phyloP scores from a whole-genome alignment of 1,139 yeast genomes.

The Groenewaldozyma auringiensis region DNA sequence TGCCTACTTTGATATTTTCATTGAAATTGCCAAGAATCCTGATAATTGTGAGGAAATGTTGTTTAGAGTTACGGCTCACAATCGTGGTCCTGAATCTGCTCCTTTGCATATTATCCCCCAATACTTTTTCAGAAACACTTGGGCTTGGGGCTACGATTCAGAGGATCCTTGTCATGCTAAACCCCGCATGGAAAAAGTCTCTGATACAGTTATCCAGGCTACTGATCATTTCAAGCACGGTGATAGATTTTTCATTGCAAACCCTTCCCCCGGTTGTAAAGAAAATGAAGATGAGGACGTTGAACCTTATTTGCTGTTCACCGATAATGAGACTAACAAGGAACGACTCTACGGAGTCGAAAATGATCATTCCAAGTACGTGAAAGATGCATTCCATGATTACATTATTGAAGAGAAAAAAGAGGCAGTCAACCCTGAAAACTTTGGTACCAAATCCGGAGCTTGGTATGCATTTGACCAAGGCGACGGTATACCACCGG shows the following conservation, averaged over 20 bases:
- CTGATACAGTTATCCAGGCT: slow-evolving; percentile 42
- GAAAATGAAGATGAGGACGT: slow-evolving; percentile 54
- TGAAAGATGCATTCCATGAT: slow-evolving; percentile 91
- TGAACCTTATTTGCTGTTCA: slow-evolving; percentile 69
- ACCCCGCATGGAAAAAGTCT: slow-evolving; percentile 9
- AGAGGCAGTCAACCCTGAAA: slow-evolving; percentile 60
- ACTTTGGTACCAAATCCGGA: slow-evolving; percentile 65
- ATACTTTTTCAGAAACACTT: slow-evolving; percentile 77
- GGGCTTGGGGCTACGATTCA: slow-evolving; percentile 67
- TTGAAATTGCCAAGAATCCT: slow-evolving; percentile 85
- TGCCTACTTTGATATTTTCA: slow-evolving; percentile 81
- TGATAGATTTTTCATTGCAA: slow-evolving; percentile 60
- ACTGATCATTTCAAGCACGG: slow-evolving; percentile 71
- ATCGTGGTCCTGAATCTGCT: slow-evolving; percentile 75
- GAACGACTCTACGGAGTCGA: slow-evolving; percentile 56
- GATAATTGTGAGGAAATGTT: slow-evolving; percentile 73
- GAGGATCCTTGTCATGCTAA: slow-evolving; percentile 10
- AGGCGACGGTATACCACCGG: slow-evolving; percentile 73
- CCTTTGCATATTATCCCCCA: slow-evolving; percentile 87
- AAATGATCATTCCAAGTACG: slow-evolving; percentile 44
- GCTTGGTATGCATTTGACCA: slow-evolving; percentile 78
- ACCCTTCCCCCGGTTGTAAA: slow-evolving; percentile 72
- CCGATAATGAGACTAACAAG: slow-evolving; percentile 84
- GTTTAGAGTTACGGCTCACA: slow-evolving; percentile 85
- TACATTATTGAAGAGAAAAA: slow-evolving; percentile 55